phyloP scores from a whole-genome alignment of 352 stramenopile species.

The Blastocystis sp. region DNA sequence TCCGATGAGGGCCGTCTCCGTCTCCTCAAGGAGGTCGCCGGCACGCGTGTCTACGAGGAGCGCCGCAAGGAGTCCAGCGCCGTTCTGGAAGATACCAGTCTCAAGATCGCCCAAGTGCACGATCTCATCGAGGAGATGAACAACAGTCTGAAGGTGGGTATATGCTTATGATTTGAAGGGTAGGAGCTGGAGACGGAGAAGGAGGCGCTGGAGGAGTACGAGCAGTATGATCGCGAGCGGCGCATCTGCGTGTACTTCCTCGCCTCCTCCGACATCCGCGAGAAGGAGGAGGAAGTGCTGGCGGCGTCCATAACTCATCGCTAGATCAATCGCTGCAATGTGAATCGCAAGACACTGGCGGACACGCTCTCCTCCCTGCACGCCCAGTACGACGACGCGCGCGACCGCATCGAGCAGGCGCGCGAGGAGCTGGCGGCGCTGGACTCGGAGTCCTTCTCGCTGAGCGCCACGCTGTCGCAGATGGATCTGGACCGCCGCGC shows the following conservation, averaged over 20 bases:
- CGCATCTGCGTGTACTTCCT: slow-evolving; percentile 85
- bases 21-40: slow-evolving; percentile 95
- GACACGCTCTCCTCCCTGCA: slow-evolving; percentile 46
- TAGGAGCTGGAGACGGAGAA: slow-evolving; percentile 96
- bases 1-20: slow-evolving; percentile 91
- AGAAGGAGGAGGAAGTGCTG: slow-evolving; percentile 80
- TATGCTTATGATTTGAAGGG: slow-evolving; percentile 42
- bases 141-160: slow-evolving; percentile 71
- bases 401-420: slow-evolving; percentile 71
- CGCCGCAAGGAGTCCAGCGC: slow-evolving; percentile 89
- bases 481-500: slow-evolving; percentile 78
- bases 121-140: slow-evolving; percentile 88
- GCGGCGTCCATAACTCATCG: slow-evolving; percentile 76
- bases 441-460: not conserved
- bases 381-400: slow-evolving; percentile 40
- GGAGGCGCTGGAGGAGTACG: slow-evolving; percentile 89
- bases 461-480: not conserved
- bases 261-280: slow-evolving; percentile 70
- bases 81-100: slow-evolving; percentile 92
- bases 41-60: slow-evolving; percentile 97
- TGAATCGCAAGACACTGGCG: slow-evolving; percentile 54
- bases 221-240: slow-evolving; percentile 89
- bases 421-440: slow-evolving; percentile 74
- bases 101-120: slow-evolving; percentile 90
- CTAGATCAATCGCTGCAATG: slow-evolving; percentile 76